Base-by-base conservation (phyloP, 2,329 filamentous ascomycete species). In the Fusarium secorum region DNA sequence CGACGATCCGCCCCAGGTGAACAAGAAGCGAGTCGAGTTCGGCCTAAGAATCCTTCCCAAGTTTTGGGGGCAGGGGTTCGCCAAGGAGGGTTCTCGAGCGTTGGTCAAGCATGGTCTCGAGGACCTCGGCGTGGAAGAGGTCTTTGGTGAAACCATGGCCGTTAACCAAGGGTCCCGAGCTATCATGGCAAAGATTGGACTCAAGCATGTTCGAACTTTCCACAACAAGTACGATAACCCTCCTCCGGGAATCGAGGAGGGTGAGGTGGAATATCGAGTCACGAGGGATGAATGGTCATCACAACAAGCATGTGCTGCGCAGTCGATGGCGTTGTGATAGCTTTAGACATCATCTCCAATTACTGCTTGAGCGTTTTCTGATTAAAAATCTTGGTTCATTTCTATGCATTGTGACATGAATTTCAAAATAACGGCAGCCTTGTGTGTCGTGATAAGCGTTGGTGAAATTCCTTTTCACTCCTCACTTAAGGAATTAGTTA, bases 141-240 rank as follows among this genome's bases (percentile, higher is more conserved):
- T 78, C 3, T 72, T 70, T 41, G 77, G 73, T 11, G 75, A 78
- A 52, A 79, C 77, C 20, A 79, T 79, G 78, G 71, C 75, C 33
- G 69, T 79, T 15, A 79, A 79, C 54, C 63, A 54, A 48, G 74
- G 74, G 8, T 79, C 77, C 6, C 56, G 75, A 30, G 75, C 58
- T 35, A 66, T 72, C 35, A 73, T 74, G 69, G 49, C 67, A 14
- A 69, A 70, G 41, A 26, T 60, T 30, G 72, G 72, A 8, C 60
- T 74, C 11, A 71, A 52, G 60, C 76, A 76, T 32, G 55, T 70
- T 11, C 60, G 70, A 26, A 75, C 72, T 6, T 74, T 77, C 36
- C 65, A 71, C 60, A 69, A 73, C 60, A 58, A 77, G 36, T 75
- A 77, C 58, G 75, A 74, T 11, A 75, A 69, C 17, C 64, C 70